phyloP scores from a whole-genome alignment of 2,329 filamentous ascomycete species.

The Teratosphaeria gauchensis region DNA sequence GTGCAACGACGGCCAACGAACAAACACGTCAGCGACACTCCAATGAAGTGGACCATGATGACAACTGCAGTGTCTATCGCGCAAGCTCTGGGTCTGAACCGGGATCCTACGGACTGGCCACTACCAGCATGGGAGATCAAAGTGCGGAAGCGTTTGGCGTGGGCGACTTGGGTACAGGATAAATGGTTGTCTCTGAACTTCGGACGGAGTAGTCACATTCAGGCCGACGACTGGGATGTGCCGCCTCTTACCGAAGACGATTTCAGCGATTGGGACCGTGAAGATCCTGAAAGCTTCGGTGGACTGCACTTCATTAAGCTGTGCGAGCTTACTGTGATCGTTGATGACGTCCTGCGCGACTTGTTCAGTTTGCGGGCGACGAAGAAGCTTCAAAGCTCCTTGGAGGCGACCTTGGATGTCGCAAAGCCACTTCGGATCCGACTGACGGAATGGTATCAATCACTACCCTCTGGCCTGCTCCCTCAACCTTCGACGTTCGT shows the following conservation, averaged over 20 bases:
- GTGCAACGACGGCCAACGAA: slow-evolving; percentile 26
- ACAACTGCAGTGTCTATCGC: slow-evolving; percentile 40
- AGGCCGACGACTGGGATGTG: slow-evolving; percentile 47
- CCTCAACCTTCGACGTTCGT: slow-evolving; percentile 7
- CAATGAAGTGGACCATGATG: slow-evolving; percentile 27
- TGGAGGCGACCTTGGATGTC: slow-evolving; percentile 35
- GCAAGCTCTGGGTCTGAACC: slow-evolving; percentile 50
- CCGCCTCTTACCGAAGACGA: slow-evolving; percentile 35
- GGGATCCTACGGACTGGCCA: slow-evolving; percentile 53
- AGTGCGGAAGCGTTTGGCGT: slow-evolving; percentile 51
- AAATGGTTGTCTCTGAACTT: slow-evolving; percentile 51
- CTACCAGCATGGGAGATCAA: slow-evolving; percentile 56
- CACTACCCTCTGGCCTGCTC: slow-evolving; percentile 30
- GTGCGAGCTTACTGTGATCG: slow-evolving; percentile 41
- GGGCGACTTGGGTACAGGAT: slow-evolving; percentile 58
- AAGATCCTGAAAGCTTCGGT: background rate
- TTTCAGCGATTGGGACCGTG: slow-evolving; percentile 27
- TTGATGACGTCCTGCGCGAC: slow-evolving; percentile 41
- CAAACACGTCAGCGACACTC: slow-evolving; percentile 25
- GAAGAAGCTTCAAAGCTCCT: slow-evolving; percentile 35
- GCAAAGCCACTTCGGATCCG: slow-evolving; percentile 41
- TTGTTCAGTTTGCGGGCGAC: slow-evolving; percentile 24
- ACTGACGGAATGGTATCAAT: slow-evolving; percentile 41
- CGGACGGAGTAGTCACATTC: slow-evolving; percentile 48
- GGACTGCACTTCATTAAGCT: slow-evolving; percentile 42